These are phyloP conservation scores for carrot (Daucus carota) DNA, from an alignment of 129 eudicot species.

Conservation along the genomic window DNA sequence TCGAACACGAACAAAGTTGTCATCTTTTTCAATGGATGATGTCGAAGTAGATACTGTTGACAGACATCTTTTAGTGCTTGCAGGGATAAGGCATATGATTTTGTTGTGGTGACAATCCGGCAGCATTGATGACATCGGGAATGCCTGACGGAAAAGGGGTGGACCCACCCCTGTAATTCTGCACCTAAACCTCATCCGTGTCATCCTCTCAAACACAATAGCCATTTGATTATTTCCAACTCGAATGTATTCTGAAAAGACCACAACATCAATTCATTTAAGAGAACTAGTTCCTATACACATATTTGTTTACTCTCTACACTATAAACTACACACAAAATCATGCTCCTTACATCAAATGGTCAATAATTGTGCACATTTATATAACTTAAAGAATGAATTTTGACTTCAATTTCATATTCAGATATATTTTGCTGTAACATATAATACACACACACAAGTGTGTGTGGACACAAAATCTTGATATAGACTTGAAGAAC, in stretches of 20 bases:
- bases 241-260: not conserved
- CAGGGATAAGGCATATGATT: constrained; percentile 12
- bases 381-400: too few species aligned
- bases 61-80: constrained; percentile 24
- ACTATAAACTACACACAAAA: not conserved
- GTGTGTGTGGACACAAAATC: too few species aligned
- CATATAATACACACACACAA: too few species aligned
- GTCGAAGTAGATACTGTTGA: constrained; percentile 39
- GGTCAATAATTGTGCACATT: not conserved
- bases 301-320: not conserved
- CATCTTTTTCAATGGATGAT: constrained; percentile 11
- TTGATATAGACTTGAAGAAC: too few species aligned
- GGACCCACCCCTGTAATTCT: constrained; percentile 1
- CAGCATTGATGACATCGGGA: not conserved
- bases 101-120: constrained; percentile 11
- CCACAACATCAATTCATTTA: not conserved
- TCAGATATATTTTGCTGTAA: too few species aligned
- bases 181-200: not conserved
- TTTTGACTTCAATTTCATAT: too few species aligned
- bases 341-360: not conserved
- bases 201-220: not conserved
- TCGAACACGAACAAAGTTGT: constrained; percentile 59
- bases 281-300: not conserved
- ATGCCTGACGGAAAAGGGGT: constrained; percentile 14
- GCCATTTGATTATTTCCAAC: not conserved